These are phyloP conservation scores for Geum urbanum DNA, from an alignment of 306 rosid genomes.

Conservation along the genomic window DNA sequence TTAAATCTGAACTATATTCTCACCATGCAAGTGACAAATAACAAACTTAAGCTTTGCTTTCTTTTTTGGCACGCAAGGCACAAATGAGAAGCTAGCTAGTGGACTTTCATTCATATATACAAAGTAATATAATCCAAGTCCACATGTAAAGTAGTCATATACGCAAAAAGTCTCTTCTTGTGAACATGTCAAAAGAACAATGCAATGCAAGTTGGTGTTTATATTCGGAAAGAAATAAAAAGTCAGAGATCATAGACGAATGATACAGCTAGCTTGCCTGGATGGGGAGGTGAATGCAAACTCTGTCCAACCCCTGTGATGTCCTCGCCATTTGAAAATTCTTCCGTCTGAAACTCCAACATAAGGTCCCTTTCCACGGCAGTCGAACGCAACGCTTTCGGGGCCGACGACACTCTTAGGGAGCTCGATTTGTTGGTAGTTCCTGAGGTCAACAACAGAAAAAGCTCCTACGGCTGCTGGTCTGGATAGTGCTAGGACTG, in stretches of 20 bases:
- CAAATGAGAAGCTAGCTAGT: not conserved
- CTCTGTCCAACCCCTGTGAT: slow-evolving; percentile 30
- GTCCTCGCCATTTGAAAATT: slow-evolving; percentile 50
- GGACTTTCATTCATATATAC: not conserved
- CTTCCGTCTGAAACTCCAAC: slow-evolving; percentile 55
- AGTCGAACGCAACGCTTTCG: slow-evolving; percentile 56
- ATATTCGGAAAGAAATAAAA: no score
- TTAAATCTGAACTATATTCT: no score
- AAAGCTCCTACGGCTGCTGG: not conserved
- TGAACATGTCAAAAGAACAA: not conserved
- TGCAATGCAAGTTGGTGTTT: not conserved
- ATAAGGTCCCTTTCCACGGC: slow-evolving; percentile 57
- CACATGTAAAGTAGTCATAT: not conserved
- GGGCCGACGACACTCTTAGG: slow-evolving; percentile 37
- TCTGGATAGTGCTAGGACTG: not conserved
- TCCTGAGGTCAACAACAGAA: slow-evolving; percentile 13
- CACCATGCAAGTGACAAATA: no score
- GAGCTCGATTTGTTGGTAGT: slow-evolving; percentile 26
- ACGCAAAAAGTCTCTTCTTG: not conserved
- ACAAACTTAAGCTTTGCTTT: no score
- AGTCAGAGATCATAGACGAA: not conserved
- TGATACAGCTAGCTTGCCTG: slow-evolving; percentile 28
- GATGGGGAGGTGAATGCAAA: slow-evolving; percentile 45
- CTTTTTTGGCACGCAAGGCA: no score
- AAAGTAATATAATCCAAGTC: not conserved